These are phyloP conservation scores for Erythrophleum ivorense DNA, from an alignment of 331 rosid species.

Conservation along the genomic window DNA sequence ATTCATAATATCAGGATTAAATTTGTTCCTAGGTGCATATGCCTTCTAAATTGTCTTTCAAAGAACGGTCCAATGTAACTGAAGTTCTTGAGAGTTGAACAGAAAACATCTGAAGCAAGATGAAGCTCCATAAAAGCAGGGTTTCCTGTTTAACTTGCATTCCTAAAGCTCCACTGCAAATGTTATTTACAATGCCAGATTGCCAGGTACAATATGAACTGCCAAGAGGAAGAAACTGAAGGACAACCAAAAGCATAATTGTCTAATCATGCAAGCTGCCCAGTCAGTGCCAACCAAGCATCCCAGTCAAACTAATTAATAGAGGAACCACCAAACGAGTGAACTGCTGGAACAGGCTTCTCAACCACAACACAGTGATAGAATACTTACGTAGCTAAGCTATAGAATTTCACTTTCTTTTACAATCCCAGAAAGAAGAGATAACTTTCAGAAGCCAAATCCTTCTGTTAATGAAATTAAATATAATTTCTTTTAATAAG, in stretches of 20 bases:
- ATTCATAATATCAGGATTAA: background rate
- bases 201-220: background rate
- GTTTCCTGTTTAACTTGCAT: background rate
- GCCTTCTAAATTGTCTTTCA: background rate
- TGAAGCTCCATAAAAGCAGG: background rate
- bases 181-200: background rate
- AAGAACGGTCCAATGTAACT: background rate
- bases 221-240: too few species aligned
- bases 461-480: background rate
- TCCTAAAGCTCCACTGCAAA: background rate
- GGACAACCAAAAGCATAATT: too few species aligned
- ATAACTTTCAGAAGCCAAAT: conserved; percentile 16
- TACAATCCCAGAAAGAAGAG: background rate
- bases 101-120: background rate
- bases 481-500: background rate
- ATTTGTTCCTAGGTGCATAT: background rate
- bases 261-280: too few species aligned
- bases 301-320: background rate
- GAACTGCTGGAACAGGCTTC: background rate
- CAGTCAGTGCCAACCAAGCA: too few species aligned
- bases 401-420: conserved; percentile 14
- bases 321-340: background rate
- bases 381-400: background rate
- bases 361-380: conserved; percentile 3
- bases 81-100: background rate